Evolutionary conservation across 2,329 filamentous ascomycete species (phyloP), one percentile per base, ranked within the genome.

Genomic region (Stemphylium vesicarium): DNA sequence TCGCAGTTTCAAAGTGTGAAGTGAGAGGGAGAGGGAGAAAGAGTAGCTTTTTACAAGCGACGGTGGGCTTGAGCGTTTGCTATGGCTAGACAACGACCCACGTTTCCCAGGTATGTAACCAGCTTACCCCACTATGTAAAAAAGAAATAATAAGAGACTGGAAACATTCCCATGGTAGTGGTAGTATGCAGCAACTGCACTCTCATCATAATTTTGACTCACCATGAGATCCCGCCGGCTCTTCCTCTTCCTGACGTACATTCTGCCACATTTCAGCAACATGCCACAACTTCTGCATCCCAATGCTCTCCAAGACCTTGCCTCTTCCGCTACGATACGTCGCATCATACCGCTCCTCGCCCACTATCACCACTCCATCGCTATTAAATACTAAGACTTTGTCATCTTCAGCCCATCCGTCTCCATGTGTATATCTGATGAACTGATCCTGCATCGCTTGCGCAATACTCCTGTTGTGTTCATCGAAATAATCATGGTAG

Each of bases 211-310:
- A 18, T 42, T 56, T 59, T 10, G 48, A 16, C 13, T 55, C 40
- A 5, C 47, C 22, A 1, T 26, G n/a, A 16, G 16, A 42, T 15
- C 22, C 31, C 1, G n/a, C n/a, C 8, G 20, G 18, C 15, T 46
- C 37, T 24, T 57, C 20, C 18, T 64, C 53, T 29, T 71, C 69
- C 32, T 50, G 40, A 18, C 64, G 58, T 6, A 71, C 66, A n/a
- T 65, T 64, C 38, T 71, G 68, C 69, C 68, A 72, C 44, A 20
- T 56, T 20, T 73, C 70, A 12, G 62, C 64, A 36, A 73, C 16
- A 43, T 20, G 41, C 64, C 66, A 71, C 4, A 66, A 40, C 49
- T 57, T 71, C 15, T 63, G 52, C 32, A 41, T 47, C 1, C 63
- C 68, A 31, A 72, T 66, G 9, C 38, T 38, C 35, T 57, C 37